These are phyloP conservation scores for Apostasia shenzhenica DNA, from an alignment of 106 monocot genomes.

Conservation along the genomic window DNA sequence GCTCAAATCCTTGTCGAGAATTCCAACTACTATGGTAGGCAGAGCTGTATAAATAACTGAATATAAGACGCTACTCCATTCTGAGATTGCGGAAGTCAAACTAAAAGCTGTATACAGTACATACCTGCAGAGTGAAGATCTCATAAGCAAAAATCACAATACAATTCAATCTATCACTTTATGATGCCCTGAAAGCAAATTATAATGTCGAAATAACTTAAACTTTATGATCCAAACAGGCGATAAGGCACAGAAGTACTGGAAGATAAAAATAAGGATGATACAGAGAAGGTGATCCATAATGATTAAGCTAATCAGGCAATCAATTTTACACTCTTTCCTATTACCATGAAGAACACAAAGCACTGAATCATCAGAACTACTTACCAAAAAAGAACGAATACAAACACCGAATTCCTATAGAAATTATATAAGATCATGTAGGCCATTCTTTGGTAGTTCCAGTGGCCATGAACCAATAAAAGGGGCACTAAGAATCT, in stretches of 20 bases:
- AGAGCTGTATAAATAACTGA: slow-evolving; percentile 84
- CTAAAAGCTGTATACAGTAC: slow-evolving; percentile 80
- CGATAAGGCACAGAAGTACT: too few species aligned
- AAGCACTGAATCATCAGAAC: not conserved
- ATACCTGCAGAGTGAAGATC: slow-evolving; percentile 41
- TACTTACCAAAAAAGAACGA: slow-evolving; percentile 77
- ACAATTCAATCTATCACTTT: too few species aligned
- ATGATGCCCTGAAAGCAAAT: too few species aligned
- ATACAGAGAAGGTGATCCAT: too few species aligned
- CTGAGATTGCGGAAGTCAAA: slow-evolving; percentile 66
- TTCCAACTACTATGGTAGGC: slow-evolving; percentile 85
- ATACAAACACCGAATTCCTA: slow-evolving; percentile 81
- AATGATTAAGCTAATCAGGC: too few species aligned
- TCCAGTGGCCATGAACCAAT: slow-evolving; percentile 98
- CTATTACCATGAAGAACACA: too few species aligned
- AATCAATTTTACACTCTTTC: too few species aligned
- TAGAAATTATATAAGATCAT: slow-evolving; percentile 99
- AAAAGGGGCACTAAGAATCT: slow-evolving; percentile 95
- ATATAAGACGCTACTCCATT: slow-evolving; percentile 90
- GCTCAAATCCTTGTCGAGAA: slow-evolving; percentile 83
- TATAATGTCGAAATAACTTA: too few species aligned
- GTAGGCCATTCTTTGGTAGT: slow-evolving; percentile 92
- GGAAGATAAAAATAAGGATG: too few species aligned
- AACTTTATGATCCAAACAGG: too few species aligned
- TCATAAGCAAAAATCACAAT: too few species aligned